Percentiles rank a stretch among this genome's conserved stretches.
These are phyloP conservation scores for Lasiodiplodia sp. DNA, from an alignment of 2,329 filamentous ascomycete species.

Conservation along the genomic window DNA sequence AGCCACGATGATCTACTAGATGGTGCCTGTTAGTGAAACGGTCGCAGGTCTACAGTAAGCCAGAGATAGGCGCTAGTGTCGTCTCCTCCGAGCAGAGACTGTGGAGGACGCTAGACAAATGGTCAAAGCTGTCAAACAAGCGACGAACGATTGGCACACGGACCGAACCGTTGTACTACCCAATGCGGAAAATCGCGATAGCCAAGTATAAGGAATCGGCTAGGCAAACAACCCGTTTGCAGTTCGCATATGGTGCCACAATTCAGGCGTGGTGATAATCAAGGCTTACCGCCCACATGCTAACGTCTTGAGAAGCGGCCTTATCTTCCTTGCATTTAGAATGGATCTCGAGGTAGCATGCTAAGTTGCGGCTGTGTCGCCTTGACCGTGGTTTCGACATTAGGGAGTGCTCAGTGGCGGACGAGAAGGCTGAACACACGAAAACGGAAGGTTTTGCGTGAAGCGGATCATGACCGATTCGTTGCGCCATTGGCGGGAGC, in stretches of 20 bases:
- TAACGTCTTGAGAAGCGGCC: neutral
- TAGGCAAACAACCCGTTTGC: neutral
- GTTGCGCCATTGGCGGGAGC: neutral
- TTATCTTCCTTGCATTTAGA: neutral
- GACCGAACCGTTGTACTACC: neutral
- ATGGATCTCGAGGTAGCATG: neutral
- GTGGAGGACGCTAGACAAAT: neutral
- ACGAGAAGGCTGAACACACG: neutral
- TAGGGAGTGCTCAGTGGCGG: neutral
- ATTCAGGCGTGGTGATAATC: neutral
- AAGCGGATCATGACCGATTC: neutral
- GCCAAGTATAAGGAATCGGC: neutral
- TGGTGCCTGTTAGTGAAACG: too few species aligned
- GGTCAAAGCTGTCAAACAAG: slow-evolving; percentile 12
- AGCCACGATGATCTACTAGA: too few species aligned
- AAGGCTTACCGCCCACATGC: neutral
- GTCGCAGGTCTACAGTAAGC: neutral
- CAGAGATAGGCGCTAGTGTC: neutral
- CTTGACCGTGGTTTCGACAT: neutral
- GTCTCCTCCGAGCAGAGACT: neutral
- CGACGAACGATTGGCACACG: neutral
- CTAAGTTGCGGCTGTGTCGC: neutral
- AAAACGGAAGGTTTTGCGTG: neutral
- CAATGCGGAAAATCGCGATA: neutral
- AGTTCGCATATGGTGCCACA: neutral